phyloP scores from a whole-genome alignment of 202 grass and related monocot genomes.

The Panicum virgatum region DNA sequence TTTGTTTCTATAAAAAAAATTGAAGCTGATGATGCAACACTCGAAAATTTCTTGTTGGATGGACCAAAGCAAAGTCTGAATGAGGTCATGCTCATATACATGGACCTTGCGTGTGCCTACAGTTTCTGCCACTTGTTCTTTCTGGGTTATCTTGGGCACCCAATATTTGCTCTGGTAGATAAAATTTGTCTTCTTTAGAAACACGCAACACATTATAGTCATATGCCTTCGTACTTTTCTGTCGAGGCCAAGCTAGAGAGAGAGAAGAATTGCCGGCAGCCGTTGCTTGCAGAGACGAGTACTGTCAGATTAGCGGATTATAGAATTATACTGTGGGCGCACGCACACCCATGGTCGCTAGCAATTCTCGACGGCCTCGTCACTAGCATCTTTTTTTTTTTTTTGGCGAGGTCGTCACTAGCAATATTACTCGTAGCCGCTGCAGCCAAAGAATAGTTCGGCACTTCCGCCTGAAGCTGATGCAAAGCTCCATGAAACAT shows the following conservation, averaged over 20 bases:
- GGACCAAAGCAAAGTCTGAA: background rate
- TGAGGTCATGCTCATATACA: background rate
- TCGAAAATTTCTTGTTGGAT: background rate
- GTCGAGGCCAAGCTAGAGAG: background rate
- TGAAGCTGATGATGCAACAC: background rate
- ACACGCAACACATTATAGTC: no score
- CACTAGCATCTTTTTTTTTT: no score
- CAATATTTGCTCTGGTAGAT: background rate
- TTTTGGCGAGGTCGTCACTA: no score
- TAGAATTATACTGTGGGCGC: background rate
- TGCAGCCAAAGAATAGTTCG: no score
- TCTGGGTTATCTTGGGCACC: background rate
- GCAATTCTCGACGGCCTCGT: no score
- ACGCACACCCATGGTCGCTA: no score
- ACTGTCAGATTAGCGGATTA: background rate
- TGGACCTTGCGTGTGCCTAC: background rate
- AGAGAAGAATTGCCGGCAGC: background rate
- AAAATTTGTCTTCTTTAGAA: background rate
- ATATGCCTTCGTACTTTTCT: background rate
- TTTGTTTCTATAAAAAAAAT: background rate
- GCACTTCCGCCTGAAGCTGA: no score
- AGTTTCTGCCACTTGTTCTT: background rate
- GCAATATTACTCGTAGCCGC: no score
- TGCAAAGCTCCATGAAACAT: no score
- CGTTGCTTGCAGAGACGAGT: background rate